Conservation (phyloP, 2,329 filamentous ascomycete species). For the Aspergillus sp. region DNA sequence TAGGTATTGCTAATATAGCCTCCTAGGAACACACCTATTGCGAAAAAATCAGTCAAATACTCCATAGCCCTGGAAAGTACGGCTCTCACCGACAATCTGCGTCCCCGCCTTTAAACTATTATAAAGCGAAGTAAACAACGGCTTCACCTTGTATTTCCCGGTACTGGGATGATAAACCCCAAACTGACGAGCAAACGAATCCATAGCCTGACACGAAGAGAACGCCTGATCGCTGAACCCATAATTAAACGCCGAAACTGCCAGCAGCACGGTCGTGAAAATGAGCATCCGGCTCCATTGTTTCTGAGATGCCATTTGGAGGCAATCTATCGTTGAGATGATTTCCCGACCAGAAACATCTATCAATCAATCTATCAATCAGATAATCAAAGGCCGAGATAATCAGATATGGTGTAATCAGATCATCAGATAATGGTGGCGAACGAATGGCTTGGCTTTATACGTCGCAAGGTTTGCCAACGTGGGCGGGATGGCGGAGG, state of each 20-base stretch:
- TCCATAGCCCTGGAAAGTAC: too few relatives aligned
- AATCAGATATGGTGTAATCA: constrained; percentile 1
- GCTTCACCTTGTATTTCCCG: background rate
- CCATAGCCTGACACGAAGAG: constrained; percentile 6
- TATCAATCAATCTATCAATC: background rate
- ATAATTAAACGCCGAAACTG: constrained; percentile 9
- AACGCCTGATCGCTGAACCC: constrained; percentile 5
- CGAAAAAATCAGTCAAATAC: background rate
- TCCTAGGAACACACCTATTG: background rate
- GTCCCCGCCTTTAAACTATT: constrained; percentile 3
- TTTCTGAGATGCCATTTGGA: background rate
- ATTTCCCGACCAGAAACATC: too few relatives aligned
- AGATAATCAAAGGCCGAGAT: background rate
- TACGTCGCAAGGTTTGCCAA: background rate
- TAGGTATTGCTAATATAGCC: background rate
- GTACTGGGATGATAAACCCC: background rate
- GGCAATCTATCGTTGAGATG: too few relatives aligned
- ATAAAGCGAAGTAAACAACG: background rate
- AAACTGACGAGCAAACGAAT: background rate
- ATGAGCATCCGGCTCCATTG: constrained; percentile 1
- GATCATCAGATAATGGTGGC: constrained; percentile 1
- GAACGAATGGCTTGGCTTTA: background rate
- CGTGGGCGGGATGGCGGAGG: background rate
- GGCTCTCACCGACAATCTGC: background rate
- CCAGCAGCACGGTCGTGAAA: background rate